phyloP scores from a whole-genome alignment of 1,284 basidiomycete genomes.

The Pulchroboletus neoregius region DNA sequence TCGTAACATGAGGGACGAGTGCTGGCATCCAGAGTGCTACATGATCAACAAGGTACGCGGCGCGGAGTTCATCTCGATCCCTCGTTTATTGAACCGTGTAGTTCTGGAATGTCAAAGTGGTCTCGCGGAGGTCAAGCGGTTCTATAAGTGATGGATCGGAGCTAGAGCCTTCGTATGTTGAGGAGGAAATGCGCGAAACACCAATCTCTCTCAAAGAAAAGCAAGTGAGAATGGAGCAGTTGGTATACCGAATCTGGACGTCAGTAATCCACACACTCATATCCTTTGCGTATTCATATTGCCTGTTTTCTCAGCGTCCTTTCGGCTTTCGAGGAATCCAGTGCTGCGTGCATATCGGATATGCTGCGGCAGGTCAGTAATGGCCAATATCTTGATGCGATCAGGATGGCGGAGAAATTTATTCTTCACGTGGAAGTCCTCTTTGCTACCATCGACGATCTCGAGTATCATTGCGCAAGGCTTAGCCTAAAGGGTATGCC shows the following conservation, averaged over 20 bases:
- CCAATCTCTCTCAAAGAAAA: constrained; percentile 85
- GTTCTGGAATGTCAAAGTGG: constrained; percentile 99
- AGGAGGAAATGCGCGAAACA: constrained; percentile 80
- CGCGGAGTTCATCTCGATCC: constrained; percentile 1
- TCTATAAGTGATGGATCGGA: constrained; percentile 52
- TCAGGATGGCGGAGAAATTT: constrained; percentile 97
- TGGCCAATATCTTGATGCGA: constrained; percentile 93
- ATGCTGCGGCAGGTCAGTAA: constrained; percentile 98
- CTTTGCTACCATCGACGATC: constrained; percentile 95
- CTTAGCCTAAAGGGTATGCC: constrained; percentile 78
- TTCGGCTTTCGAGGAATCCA: constrained; percentile 97
- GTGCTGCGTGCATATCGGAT: constrained; percentile 98
- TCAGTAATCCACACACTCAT: constrained; percentile 36
- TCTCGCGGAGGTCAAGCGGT: constrained; percentile 67
- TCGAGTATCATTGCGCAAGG: constrained; percentile 86
- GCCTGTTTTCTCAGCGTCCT: constrained; percentile 60
- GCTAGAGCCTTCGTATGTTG: constrained; percentile 53
- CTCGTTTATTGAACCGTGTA: constrained; percentile 35
- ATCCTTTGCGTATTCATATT: constrained; percentile 8
- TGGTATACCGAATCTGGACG: constrained; percentile 99
- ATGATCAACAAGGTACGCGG: constrained; percentile 94
- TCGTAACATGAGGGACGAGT: constrained; percentile 95
- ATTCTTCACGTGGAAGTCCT: constrained; percentile 98
- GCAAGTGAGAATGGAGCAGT: constrained; percentile 93
- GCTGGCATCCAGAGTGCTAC: constrained; percentile 99